phyloP scores from a whole-genome alignment of 768 basidiomycete species.

The Tulasnella sp. region DNA sequence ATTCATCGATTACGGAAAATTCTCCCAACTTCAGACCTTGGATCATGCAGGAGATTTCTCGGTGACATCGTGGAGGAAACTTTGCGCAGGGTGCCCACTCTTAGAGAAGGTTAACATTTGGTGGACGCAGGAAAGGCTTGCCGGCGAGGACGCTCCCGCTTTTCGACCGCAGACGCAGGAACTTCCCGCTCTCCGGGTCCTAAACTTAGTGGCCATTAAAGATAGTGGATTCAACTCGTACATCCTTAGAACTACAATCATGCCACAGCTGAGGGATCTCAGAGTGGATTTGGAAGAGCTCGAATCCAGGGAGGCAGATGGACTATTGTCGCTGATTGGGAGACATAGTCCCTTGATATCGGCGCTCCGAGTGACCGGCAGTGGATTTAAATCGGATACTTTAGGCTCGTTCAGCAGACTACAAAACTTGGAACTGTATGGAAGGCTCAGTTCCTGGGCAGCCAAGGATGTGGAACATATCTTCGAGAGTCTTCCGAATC shows the following conservation, averaged over 20 bases:
- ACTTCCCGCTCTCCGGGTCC: not conserved
- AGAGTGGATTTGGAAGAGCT: not conserved
- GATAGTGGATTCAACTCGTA: not conserved
- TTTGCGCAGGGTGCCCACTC: not conserved
- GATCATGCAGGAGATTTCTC: not conserved
- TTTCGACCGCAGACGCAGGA: not conserved
- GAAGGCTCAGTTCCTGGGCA: not conserved
- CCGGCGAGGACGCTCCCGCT: not conserved
- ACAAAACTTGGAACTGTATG: not conserved
- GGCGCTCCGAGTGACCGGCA: not conserved
- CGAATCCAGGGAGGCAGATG: not conserved
- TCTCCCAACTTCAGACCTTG: not conserved
- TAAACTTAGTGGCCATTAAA: not conserved
- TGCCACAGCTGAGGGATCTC: not conserved
- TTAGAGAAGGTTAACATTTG: not conserved
- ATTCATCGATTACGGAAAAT: not conserved
- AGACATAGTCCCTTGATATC: not conserved
- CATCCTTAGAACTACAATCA: not conserved
- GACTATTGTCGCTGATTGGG: not conserved
- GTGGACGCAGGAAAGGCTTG: not conserved
- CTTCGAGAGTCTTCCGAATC: too few relatives aligned
- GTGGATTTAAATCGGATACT: not conserved
- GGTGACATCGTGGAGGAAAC: not conserved
- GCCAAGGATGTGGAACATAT: too few relatives aligned
- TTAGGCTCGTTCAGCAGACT: not conserved